Evolutionary conservation across 768 basidiomycete species (phyloP).

Genomic region (Leucocoprinus birnbaumii): DNA sequence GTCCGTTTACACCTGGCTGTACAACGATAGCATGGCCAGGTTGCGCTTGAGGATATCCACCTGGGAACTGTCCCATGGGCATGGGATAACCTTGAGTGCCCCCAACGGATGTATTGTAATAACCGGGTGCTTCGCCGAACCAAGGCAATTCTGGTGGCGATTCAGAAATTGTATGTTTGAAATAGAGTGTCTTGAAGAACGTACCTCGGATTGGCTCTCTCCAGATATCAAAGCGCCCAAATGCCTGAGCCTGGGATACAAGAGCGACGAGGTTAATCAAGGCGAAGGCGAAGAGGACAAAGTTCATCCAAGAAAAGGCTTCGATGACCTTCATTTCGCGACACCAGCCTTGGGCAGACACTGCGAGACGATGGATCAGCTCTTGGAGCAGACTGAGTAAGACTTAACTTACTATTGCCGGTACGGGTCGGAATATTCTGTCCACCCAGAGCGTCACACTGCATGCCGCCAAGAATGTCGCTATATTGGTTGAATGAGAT

Average conservation of each 20-base stretch:
- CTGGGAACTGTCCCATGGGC: conserved; percentile 26
- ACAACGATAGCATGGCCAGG: conserved; percentile 67
- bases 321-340: conserved; percentile 80
- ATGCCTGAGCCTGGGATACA: conserved; percentile 49
- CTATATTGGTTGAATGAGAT: conserved; percentile 27
- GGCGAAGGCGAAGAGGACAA: conserved; percentile 43
- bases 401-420: conserved; percentile 45
- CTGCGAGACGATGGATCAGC: conserved; percentile 30
- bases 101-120: conserved; percentile 39
- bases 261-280: conserved; percentile 56
- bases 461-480: conserved; percentile 64
- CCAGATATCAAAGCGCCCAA: conserved; percentile 57
- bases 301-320: conserved; percentile 76
- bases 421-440: conserved; percentile 45
- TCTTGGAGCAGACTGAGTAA: neutral
- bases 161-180: neutral
- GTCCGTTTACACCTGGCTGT: conserved; percentile 62
- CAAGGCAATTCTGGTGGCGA: conserved; percentile 57
- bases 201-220: conserved; percentile 51
- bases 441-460: conserved; percentile 52
- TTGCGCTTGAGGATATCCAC: conserved; percentile 20
- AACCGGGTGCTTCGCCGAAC: conserved; percentile 73
- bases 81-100: conserved; percentile 29
- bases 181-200: conserved; percentile 8
- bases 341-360: conserved; percentile 54